Evolutionary conservation across 73 alveolate species (phyloP).

Genomic region (Paramecium caudatum): DNA sequence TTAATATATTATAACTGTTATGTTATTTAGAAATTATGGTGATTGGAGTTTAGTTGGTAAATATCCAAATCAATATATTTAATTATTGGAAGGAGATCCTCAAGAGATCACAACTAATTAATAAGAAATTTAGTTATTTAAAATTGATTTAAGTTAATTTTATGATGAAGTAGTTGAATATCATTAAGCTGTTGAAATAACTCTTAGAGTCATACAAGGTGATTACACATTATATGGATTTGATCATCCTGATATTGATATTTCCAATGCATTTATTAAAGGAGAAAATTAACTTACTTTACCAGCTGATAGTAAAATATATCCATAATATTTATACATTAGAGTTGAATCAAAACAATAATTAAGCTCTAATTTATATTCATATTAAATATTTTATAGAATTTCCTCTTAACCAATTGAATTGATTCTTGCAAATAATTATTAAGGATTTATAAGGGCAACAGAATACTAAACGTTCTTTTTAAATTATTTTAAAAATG

Average conservation of each 20-base stretch:
- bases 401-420: not conserved
- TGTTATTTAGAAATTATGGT: conserved; percentile 39
- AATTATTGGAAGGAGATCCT: not conserved
- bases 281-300: not conserved
- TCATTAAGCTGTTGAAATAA: not conserved
- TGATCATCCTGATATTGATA: conserved; percentile 21
- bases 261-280: not conserved
- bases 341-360: conserved; percentile 5
- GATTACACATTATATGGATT: not conserved
- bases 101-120: not conserved
- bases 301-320: not conserved
- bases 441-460: not conserved
- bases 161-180: not conserved
- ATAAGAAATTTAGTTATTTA: not conserved
- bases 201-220: conserved; percentile 11
- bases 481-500: not conserved
- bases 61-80: not conserved
- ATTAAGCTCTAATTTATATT: not conserved
- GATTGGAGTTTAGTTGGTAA: not conserved
- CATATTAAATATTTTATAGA: not conserved
- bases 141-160: conserved; percentile 8
- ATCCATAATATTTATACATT: conserved; percentile 11
- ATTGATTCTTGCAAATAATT: conserved; percentile 18
- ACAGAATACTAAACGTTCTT: not conserved
- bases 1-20: conserved; percentile 1